A percentile compares a stretch with the other conserved stretches of the same genome.
phyloP scores from a whole-genome alignment of 139 green algal genomes.

The Ettlia oleoabundans region DNA sequence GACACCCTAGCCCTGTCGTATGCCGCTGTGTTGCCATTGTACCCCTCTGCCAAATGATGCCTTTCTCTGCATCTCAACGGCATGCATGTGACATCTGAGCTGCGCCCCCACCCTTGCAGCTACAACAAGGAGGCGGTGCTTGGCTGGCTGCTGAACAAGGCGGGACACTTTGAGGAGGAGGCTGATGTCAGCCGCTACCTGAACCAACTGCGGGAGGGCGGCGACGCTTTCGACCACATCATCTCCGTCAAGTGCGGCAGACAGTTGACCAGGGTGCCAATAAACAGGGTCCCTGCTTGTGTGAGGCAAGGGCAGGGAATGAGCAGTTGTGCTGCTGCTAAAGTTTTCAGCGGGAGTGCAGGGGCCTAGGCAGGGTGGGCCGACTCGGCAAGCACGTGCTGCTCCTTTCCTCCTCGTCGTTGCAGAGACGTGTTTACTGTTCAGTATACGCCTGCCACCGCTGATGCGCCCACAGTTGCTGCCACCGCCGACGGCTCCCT shows the following conservation, averaged over 20 bases:
- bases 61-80: no score
- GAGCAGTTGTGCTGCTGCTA: no score
- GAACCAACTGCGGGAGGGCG: conserved; percentile 44
- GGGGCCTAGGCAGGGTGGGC: no score
- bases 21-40: no score
- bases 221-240: conserved; percentile 47
- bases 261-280: no score
- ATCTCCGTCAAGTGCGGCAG: conserved; percentile 23
- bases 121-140: conserved; percentile 61
- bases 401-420: no score
- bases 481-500: conserved; percentile 1
- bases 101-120: not conserved
- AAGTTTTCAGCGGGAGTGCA: no score
- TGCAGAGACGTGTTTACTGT: conserved; percentile 58
- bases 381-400: no score
- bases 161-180: conserved; percentile 37
- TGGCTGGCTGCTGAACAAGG: conserved; percentile 50
- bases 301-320: no score
- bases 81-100: not conserved
- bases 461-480: not conserved
- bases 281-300: no score
- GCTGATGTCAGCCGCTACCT: conserved; percentile 35
- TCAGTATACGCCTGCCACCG: not conserved
- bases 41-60: no score
- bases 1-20: no score